phyloP scores from a whole-genome alignment of 345 rosid genomes.

The Lepidium africanum region DNA sequence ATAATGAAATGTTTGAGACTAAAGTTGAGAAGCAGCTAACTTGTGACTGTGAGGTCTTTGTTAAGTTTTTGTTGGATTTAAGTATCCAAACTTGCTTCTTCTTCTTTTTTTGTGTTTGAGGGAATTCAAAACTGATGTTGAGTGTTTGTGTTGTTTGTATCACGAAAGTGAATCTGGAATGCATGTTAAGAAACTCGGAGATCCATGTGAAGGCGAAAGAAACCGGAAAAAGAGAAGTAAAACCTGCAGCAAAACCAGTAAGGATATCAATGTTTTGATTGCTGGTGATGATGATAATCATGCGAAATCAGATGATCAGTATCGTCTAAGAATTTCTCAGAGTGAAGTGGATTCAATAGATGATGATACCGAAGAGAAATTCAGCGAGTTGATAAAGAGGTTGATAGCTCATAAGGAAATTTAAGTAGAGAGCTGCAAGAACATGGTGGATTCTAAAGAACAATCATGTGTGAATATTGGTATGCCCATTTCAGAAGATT shows the following conservation, averaged over 20 bases:
- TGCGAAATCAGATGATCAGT: slow-evolving; percentile 35
- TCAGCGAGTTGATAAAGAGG: slow-evolving; percentile 59
- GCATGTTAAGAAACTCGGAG: slow-evolving; percentile 70
- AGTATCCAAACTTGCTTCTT: not conserved
- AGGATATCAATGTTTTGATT: slow-evolving; percentile 26
- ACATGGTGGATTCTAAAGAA: slow-evolving; percentile 58
- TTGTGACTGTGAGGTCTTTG: slow-evolving; percentile 23
- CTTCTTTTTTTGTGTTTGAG: slow-evolving; percentile 26
- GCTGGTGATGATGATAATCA: slow-evolving; percentile 29
- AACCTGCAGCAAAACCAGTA: slow-evolving; percentile 42
- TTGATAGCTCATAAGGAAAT: slow-evolving; percentile 57
- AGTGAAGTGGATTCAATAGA: slow-evolving; percentile 27
- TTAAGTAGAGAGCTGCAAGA: slow-evolving; percentile 32
- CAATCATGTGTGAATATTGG: slow-evolving; percentile 27
- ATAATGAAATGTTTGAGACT: slow-evolving; percentile 10
- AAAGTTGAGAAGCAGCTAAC: slow-evolving; percentile 30
- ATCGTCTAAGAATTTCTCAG: slow-evolving; percentile 52
- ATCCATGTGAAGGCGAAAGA: slow-evolving; percentile 43
- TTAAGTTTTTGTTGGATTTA: slow-evolving; percentile 34
- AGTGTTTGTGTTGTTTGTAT: slow-evolving; percentile 8
- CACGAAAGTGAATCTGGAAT: slow-evolving; percentile 44
- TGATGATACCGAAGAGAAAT: slow-evolving; percentile 50
- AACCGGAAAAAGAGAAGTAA: slow-evolving; percentile 35
- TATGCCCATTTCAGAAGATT: slow-evolving; percentile 10
- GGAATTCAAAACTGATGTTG: slow-evolving; percentile 25